phyloP scores from a whole-genome alignment of 2,329 filamentous ascomycete species.

The Fusarium anthophilum region DNA sequence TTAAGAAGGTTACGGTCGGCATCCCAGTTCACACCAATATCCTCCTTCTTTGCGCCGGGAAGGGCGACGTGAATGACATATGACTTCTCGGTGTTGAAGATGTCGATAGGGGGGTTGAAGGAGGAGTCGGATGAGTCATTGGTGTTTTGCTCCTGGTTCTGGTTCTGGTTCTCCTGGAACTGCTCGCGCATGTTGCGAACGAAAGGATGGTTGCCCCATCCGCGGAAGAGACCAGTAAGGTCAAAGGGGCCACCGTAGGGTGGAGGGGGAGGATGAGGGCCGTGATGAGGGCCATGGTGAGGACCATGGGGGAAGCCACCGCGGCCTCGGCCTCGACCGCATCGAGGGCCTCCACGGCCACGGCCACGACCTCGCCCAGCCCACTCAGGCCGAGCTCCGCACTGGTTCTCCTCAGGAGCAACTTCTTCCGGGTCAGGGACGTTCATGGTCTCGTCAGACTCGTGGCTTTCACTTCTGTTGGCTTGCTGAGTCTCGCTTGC shows the following conservation, averaged over 20 bases:
- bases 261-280: conserved; percentile 30
- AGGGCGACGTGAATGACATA: conserved; percentile 80
- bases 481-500: conserved; percentile 23
- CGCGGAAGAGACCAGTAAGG: conserved; percentile 51
- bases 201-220: conserved; percentile 54
- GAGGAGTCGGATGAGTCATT: conserved; percentile 63
- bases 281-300: conserved; percentile 31
- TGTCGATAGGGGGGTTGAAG: conserved; percentile 75
- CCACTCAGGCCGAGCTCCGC: conserved; percentile 30
- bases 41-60: conserved; percentile 81
- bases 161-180: conserved; percentile 26
- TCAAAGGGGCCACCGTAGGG: conserved; percentile 46
- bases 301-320: conserved; percentile 32
- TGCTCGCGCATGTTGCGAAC: conserved; percentile 54
- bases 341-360: conserved; percentile 32
- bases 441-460: conserved; percentile 48
- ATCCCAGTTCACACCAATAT: conserved; percentile 81
- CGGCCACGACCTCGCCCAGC: conserved; percentile 37
- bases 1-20: conserved; percentile 71
- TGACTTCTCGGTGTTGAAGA: conserved; percentile 73
- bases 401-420: conserved; percentile 45
- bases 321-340: conserved; percentile 34
- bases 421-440: conserved; percentile 48
- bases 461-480: conserved; percentile 46
- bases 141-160: conserved; percentile 17